Percentiles rank a stretch among this genome's conserved stretches.
phyloP scores from a whole-genome alignment of 2,329 filamentous ascomycete genomes.

The Clarireedia hainanense region DNA sequence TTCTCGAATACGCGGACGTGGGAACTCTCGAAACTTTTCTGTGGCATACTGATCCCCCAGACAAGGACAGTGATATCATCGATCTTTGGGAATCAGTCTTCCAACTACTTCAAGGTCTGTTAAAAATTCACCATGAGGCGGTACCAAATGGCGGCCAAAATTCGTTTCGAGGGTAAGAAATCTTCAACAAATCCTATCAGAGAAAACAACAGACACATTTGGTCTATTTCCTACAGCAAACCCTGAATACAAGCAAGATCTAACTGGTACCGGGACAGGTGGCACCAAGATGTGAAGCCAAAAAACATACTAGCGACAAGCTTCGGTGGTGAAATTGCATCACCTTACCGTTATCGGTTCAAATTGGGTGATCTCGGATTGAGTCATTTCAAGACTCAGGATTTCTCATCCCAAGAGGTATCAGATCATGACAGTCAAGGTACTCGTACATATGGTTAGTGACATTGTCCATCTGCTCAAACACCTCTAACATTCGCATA shows the following conservation, averaged over 20 bases:
- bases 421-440: slow-evolving; percentile 7
- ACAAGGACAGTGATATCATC: slow-evolving; percentile 23
- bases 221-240: background rate
- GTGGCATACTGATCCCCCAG: slow-evolving; percentile 19
- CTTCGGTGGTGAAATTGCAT: slow-evolving; percentile 13
- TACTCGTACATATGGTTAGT: slow-evolving; percentile 16
- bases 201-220: background rate
- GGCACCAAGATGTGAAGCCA: slow-evolving; percentile 30
- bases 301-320: slow-evolving; percentile 27
- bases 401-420: background rate
- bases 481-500: slow-evolving; percentile 4
- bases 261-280: slow-evolving; percentile 16
- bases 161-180: background rate
- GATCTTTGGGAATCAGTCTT: slow-evolving; percentile 29
- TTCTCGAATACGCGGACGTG: slow-evolving; percentile 31
- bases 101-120: slow-evolving; percentile 24
- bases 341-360: slow-evolving; percentile 21
- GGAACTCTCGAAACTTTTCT: slow-evolving; percentile 30
- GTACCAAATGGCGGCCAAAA: background rate
- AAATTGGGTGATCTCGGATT: slow-evolving; percentile 28
- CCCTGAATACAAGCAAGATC: background rate
- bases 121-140: slow-evolving; percentile 15
- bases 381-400: slow-evolving; percentile 5
- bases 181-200: background rate
- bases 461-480: background rate